Conservation (phyloP, 169 alveolate species). For the Sarcocystis neurona region DNA sequence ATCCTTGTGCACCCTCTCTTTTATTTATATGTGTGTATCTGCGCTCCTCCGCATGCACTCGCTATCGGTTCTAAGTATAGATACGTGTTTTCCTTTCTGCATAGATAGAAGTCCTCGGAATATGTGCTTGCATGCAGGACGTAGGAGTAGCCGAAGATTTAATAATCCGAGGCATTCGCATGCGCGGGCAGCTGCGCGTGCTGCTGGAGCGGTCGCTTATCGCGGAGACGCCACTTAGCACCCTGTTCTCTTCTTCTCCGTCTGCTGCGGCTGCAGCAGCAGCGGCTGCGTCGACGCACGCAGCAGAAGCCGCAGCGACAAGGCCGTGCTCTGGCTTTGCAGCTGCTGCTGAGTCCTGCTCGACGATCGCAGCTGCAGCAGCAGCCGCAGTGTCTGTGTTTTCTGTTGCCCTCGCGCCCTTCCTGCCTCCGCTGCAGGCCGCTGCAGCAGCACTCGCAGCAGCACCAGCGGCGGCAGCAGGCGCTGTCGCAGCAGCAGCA, state of each 20-base stretch:
- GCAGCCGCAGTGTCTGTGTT: constrained; percentile 20
- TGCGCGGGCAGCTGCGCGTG: constrained; percentile 21
- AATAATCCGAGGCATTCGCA: background rate
- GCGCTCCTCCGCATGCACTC: background rate
- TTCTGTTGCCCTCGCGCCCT: background rate
- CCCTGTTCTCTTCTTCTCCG: background rate
- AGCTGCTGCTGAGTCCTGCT: background rate
- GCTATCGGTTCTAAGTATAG: background rate
- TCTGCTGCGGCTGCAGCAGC: background rate
- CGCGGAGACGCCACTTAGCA: background rate
- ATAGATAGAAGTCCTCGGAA: no score
- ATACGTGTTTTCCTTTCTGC: background rate
- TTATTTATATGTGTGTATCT: background rate
- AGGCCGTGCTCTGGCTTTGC: no score
- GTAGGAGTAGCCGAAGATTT: background rate
- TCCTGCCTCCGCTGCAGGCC: constrained; percentile 26
- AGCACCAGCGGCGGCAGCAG: background rate
- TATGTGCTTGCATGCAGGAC: background rate
- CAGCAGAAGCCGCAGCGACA: no score
- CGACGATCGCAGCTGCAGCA: constrained; percentile 10
- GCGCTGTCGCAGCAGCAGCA: constrained; percentile 11
- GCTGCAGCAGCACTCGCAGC: background rate
- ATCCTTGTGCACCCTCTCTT: background rate
- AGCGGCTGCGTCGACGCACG: no score
- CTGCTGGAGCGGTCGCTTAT: background rate